Base-by-base conservation (phyloP, 1,284 basidiomycete species). In the Afroboletus lepidellus region DNA sequence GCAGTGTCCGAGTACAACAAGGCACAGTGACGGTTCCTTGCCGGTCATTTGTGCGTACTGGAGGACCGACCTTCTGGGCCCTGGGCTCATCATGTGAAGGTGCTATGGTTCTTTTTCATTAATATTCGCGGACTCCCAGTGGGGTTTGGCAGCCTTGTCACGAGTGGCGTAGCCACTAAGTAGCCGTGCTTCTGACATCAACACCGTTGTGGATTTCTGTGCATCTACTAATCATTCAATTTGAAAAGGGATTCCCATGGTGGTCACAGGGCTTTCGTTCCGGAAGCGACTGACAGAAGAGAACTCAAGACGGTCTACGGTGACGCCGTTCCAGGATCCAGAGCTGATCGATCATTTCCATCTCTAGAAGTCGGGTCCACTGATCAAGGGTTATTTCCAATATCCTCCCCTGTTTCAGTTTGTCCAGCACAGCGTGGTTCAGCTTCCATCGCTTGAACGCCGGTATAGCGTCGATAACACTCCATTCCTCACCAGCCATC, bases 391-490 rank as follows among this genome's bases (percentile, higher is more conserved):
- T 46, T 48, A 69, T 45, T 44, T 64, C 64, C 58, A 62, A 54
- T 38, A 73, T 25, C 23, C 11, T 64, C 51, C 59, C 63, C 51
- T 36, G 56, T 45, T 25, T 64, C 44, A 57, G 60, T 49, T 46
- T 53, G 37, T 13, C 32, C 25, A 57, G 29, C 33, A 69, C 36
- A 1, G 29, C 45, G 20, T 45, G 53, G 46, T 73, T 67, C 15
- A 77, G n/a, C 16, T 55, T 60, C 78, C 80, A 80, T 20, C 76
- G 62, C 43, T 74, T 72, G 58, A 85, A 87, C 0, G 74, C 77
- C 3, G 66, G 53, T 30, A 87, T 71, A 13, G 63, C 62, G 5
- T 72, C 74, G 3, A 77, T 69, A 3, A 73, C 60, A n/a, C 55
- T 61, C 80, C 83, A 83, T 24, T 47, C 57, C 20, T 34, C 57